Conservation (phyloP, 805 yeast genomes). For the Candida methanosorbosa region DNA sequence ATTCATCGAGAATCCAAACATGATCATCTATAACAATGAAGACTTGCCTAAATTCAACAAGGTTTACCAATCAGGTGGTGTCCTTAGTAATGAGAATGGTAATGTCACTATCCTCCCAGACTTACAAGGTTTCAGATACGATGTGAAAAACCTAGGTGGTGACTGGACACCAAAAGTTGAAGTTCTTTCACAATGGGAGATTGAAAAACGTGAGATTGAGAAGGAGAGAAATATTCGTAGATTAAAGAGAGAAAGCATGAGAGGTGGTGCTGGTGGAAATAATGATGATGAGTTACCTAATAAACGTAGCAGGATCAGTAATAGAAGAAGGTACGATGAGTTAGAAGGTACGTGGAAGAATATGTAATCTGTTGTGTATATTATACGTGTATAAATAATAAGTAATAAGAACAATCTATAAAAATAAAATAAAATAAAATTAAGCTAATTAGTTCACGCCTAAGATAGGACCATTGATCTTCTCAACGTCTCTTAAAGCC, state of each 20-base stretch:
- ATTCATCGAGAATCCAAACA: slow-evolving; percentile 49
- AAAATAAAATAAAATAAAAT: too few relatives aligned
- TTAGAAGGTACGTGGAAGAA: slow-evolving; percentile 26
- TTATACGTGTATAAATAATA: too few relatives aligned
- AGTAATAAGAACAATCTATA: too few relatives aligned
- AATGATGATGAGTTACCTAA: neutral
- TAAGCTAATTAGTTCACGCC: too few relatives aligned
- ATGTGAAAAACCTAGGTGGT: slow-evolving; percentile 68
- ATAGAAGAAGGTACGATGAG: slow-evolving; percentile 24
- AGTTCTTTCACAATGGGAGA: slow-evolving; percentile 81
- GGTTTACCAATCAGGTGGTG: slow-evolving; percentile 20
- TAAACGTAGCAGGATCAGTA: neutral
- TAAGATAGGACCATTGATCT: too few relatives aligned
- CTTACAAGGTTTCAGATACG: slow-evolving; percentile 52
- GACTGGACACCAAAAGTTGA: slow-evolving; percentile 88
- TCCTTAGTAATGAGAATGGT: slow-evolving; percentile 3
- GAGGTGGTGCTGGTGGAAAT: slow-evolving; percentile 18
- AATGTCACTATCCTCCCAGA: slow-evolving; percentile 1
- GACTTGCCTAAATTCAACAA: slow-evolving; percentile 25
- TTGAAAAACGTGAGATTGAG: slow-evolving; percentile 91
- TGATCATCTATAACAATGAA: slow-evolving; percentile 24
- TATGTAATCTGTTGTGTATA: too few relatives aligned
- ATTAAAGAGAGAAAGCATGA: slow-evolving; percentile 82
- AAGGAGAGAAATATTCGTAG: slow-evolving; percentile 87
- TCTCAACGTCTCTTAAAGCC: slow-evolving; percentile 7